Percentiles rank a stretch among this genome's conserved stretches.
Evolutionary conservation across 2,329 filamentous ascomycete genomes (phyloP).

Genomic region (Verticillium alfalfae): DNA sequence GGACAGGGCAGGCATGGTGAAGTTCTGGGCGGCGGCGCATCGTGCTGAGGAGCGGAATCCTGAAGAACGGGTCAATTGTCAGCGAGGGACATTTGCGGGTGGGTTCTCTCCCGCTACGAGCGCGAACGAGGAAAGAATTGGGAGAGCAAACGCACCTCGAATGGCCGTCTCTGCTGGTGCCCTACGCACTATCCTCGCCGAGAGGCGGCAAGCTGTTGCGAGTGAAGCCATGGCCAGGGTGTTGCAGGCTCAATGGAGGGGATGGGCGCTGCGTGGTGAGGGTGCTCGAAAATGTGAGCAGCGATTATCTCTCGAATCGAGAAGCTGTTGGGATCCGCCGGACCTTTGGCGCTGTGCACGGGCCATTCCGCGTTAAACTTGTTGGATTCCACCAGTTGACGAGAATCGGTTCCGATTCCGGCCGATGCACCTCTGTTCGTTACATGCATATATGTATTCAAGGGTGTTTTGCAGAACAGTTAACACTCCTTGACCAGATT

Average conservation of each 20-base stretch:
- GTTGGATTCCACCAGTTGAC: background rate
- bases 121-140: slow-evolving; percentile 3
- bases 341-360: slow-evolving; percentile 18
- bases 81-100: slow-evolving; percentile 2
- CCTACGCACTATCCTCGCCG: slow-evolving; percentile 53
- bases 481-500: no score
- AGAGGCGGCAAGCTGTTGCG: slow-evolving; percentile 57
- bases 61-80: slow-evolving; percentile 23
- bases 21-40: slow-evolving; percentile 72
- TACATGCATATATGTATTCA: background rate
- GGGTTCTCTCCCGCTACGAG: background rate
- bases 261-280: slow-evolving; percentile 10
- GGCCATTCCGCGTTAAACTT: slow-evolving; percentile 1
- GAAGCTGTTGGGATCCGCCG: slow-evolving; percentile 26
- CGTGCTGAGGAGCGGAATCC: slow-evolving; percentile 60
- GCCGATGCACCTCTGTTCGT: background rate
- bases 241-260: slow-evolving; percentile 14
- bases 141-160: slow-evolving; percentile 45
- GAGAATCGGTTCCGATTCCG: background rate
- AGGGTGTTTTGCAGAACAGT: background rate
- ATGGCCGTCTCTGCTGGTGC: slow-evolving; percentile 46
- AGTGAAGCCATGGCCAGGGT: slow-evolving; percentile 56
- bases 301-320: slow-evolving; percentile 13
- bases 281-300: slow-evolving; percentile 8
- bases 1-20: slow-evolving; percentile 86